Conservation (phyloP, 805 yeast genomes). For the Phaffomyces opuntiae region DNA sequence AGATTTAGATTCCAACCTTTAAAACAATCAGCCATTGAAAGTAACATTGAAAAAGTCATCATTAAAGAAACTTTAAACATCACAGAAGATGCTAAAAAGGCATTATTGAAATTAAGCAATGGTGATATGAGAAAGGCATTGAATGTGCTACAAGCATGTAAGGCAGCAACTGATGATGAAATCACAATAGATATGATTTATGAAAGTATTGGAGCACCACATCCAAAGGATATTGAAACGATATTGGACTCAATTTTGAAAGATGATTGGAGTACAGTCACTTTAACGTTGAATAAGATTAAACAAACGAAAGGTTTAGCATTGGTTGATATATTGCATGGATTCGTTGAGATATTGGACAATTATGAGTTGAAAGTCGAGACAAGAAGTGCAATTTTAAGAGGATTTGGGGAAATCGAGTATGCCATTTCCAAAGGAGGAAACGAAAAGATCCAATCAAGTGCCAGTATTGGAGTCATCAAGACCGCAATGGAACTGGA, state of each 20-base stretch:
- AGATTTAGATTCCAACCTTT: conserved; percentile 90
- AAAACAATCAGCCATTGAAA: conserved; percentile 55
- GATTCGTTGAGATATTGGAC: conserved; percentile 65
- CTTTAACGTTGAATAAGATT: conserved; percentile 54
- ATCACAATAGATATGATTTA: conserved; percentile 74
- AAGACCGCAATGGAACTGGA: conserved; percentile 42
- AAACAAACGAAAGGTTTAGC: conserved; percentile 81
- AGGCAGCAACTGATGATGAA: conserved; percentile 61
- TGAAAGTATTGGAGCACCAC: conserved; percentile 94
- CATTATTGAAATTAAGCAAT: conserved; percentile 65
- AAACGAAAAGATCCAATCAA: conserved; percentile 79
- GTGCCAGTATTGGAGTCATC: conserved; percentile 84
- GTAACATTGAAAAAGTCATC: conserved; percentile 63
- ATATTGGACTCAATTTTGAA: conserved; percentile 71
- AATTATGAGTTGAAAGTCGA: conserved; percentile 55
- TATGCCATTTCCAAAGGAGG: conserved; percentile 91
- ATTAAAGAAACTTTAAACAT: conserved; percentile 59
- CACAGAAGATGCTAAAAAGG: conserved; percentile 48
- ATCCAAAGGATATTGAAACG: conserved; percentile 74
- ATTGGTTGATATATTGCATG: conserved; percentile 73
- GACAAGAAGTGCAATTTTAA: conserved; percentile 58
- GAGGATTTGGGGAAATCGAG: conserved; percentile 80
- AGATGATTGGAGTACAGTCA: conserved; percentile 84
- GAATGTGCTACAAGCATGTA: conserved; percentile 90
- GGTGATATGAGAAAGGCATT: conserved; percentile 97